phyloP scores from a whole-genome alignment of 306 rosid genomes.

The Cicer bijugum region DNA sequence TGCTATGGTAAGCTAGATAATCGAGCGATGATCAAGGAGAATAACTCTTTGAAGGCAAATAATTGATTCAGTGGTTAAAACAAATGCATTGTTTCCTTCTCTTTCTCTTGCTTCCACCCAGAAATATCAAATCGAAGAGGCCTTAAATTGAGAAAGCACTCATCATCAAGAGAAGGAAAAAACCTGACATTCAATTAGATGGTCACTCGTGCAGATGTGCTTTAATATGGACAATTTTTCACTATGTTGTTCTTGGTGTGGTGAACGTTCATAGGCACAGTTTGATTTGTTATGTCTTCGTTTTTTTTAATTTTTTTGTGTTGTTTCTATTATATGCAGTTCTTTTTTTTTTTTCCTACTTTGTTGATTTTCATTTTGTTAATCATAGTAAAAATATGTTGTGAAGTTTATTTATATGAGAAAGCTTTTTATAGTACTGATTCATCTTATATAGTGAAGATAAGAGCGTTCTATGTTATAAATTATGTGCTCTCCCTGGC shows the following conservation, averaged over 20 bases:
- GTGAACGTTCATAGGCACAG: not conserved
- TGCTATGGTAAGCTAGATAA: conserved; percentile 81
- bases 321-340: not conserved
- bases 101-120: not conserved
- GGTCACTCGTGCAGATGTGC: not conserved
- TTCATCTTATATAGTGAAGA: not conserved
- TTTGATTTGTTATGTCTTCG: not conserved
- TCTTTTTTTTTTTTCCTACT: not conserved
- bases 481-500: not conserved
- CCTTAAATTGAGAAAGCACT: not conserved
- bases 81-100: not conserved
- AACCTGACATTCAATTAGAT: not conserved
- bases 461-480: not conserved
- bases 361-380: not conserved
- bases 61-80: conserved; percentile 47
- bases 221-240: not conserved
- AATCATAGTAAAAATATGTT: not conserved
- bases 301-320: too few species aligned
- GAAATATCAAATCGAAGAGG: not conserved
- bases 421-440: not conserved
- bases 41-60: conserved; percentile 73
- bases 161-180: not conserved
- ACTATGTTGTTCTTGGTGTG: not conserved
- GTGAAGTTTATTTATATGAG: not conserved
- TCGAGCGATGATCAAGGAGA: conserved; percentile 79